Conservation (phyloP, 805 yeast species). For the Saturnispora saitoi region DNA sequence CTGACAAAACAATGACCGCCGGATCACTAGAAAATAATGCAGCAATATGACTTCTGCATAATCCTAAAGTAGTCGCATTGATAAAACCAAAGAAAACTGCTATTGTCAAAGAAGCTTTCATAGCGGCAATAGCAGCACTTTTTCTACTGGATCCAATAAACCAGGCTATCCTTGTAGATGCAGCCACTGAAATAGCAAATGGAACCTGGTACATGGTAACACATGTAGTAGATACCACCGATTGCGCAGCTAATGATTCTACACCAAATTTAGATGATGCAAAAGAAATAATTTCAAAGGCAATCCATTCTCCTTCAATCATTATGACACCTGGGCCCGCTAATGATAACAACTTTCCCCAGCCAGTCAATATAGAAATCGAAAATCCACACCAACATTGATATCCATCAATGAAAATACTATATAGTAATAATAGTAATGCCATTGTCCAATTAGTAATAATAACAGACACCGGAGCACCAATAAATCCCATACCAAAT, state of each 20-base stretch:
- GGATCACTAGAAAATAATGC: slow-evolving; percentile 52
- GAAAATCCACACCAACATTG: slow-evolving; percentile 47
- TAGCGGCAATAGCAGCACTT: slow-evolving; percentile 31
- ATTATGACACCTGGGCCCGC: slow-evolving; percentile 50
- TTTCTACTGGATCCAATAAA: slow-evolving; percentile 36
- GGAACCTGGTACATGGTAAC: slow-evolving; percentile 48
- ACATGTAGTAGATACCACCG: slow-evolving; percentile 36
- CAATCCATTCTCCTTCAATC: slow-evolving; percentile 54
- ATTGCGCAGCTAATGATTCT: slow-evolving; percentile 44
- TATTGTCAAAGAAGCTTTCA: slow-evolving; percentile 31
- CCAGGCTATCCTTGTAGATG: slow-evolving; percentile 50
- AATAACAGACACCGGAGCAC: slow-evolving; percentile 53
- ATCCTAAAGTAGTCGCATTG: slow-evolving; percentile 39
- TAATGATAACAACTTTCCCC: slow-evolving; percentile 36
- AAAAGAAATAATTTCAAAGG: slow-evolving; percentile 48
- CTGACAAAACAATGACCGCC: slow-evolving; percentile 44
- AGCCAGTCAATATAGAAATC: slow-evolving; percentile 33
- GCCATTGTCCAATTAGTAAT: slow-evolving; percentile 53
- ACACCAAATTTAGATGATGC: slow-evolving; percentile 50
- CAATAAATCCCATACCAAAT: slow-evolving; percentile 46
- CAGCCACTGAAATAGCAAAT: slow-evolving; percentile 49
- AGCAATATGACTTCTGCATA: slow-evolving; percentile 37
- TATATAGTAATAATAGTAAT: slow-evolving; percentile 32
- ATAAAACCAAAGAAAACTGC: slow-evolving; percentile 32
- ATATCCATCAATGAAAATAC: slow-evolving; percentile 36